Base-by-base conservation (phyloP, 768 basidiomycete genomes). In the Mycena sanguinolenta region DNA sequence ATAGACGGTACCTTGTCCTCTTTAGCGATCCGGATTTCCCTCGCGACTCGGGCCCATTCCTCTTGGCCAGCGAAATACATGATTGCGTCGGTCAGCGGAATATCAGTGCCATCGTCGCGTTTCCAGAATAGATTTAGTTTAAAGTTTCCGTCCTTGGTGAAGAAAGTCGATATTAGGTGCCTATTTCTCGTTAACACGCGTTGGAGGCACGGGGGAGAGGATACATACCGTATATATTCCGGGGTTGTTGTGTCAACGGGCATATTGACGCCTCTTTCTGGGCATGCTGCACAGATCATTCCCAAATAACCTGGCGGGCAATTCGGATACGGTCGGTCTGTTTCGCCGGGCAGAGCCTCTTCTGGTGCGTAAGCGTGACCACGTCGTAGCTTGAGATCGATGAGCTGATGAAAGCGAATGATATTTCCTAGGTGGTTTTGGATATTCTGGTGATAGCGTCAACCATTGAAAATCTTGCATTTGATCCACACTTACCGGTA, bases 91-190 rank as follows among this genome's bases (percentile, higher is more conserved):
- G 65, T 66, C 2, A 66, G 27, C 5, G 55, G 28, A 8, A 1
- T 46, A n/a, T 66, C 57, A 7, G 34, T 66, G 6, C 65, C 65
- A 25, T 66, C 28, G 30, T 66, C 57, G 44, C 65, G 57, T 46
- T 46, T 46, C 5, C 2, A 46, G 44, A 46, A 46, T 46, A 21
- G 44, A n/a, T 46, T 46, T 5, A 9, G 3, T 21, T 46, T 46
- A 21, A 46, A 46, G 16, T 46, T 46, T 2, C 44, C 44, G 44
- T 46, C 44, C 13, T 21, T 4, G 1, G 44, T 46, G 19, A 21
- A 21, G 44, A 21, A 21, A 4, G 21, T 21, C 16, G 44, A 46
- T 6, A 46, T 9, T 4, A 46, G 44, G 16, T 46, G 44, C 4
- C 44, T 46, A 16, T 21, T 17, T 42, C 39, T 21, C 5, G 19